Evolutionary conservation across 1,139 yeast genomes (phyloP), one percentile per base, ranked within the genome.

Genomic region (Suhomyces choctaworum): DNA sequence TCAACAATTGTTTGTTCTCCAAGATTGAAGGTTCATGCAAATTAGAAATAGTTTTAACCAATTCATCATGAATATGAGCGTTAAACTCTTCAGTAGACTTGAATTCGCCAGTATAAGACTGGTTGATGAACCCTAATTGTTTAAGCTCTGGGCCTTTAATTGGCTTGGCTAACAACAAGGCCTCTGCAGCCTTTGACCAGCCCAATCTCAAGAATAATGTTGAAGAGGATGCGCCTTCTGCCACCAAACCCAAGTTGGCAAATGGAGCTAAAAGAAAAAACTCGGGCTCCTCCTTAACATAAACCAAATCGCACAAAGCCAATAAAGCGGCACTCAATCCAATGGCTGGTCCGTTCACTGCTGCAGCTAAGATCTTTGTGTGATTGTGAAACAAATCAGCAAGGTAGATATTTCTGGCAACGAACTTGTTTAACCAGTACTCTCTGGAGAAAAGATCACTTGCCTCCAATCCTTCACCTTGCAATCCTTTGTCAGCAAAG

Each of bases 271-370:
- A 71, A 41, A 84, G 46, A 58, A 69, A 84, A 34, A 82, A 75
- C 40, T 78, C 67, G 25, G 55, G 50, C 39, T 76, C 80, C 45
- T 82, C 78, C 49, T 67, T 73, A 15, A 83, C 84, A 52, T 85
- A 86, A 21, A 88, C 70, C 48, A 88, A 71, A 58, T 88, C 97
- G 57, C 87, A 80, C 41, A 84, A 66, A 16, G 84, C 77, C 19
- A 87, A 82, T 35, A 88, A 61, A 1, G 90, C 89, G 4, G 94
- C 80, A 27, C 81, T 66, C 42, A 88, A 71, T 0, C 97, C 97
- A 45, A 88, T 76, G 9, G 80, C 95, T 0, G 96, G 96, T 1
- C 97, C 96, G 51, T 88, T 88, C 41, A 88, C 68, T 9, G 92
- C 90, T 25, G 80, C 79, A 16, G 82, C 82, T 34, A 88, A 65